Evolutionary conservation across 2,329 filamentous ascomycete genomes (phyloP).

Genomic region (Raffaelea albimanens): DNA sequence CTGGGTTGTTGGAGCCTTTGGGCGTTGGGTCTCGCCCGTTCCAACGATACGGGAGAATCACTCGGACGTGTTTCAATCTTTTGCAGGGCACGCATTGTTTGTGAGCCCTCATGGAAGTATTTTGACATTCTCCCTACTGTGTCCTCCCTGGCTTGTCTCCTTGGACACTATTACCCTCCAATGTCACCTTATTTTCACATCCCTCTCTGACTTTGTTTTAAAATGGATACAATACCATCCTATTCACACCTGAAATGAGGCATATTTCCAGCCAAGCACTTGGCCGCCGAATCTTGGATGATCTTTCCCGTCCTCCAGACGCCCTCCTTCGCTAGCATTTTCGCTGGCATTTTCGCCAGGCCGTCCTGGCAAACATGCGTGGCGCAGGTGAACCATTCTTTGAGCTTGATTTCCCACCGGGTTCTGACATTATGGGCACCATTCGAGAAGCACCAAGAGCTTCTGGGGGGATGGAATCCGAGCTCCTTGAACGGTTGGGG

Average conservation of each 20-base stretch:
- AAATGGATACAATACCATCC: neutral
- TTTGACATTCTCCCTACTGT: too few species aligned
- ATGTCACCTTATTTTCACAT: neutral
- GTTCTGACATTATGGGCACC: conserved; percentile 19
- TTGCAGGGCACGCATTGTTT: conserved; percentile 15
- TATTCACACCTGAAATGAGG: too few species aligned
- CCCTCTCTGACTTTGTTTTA: neutral
- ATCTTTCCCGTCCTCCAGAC: neutral
- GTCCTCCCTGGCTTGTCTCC: too few species aligned
- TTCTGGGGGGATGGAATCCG: conserved; percentile 3
- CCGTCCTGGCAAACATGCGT: conserved; percentile 17
- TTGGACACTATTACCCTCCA: neutral
- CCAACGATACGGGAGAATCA: conserved; percentile 3
- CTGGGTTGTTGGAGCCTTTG: conserved; percentile 13
- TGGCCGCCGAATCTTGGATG: neutral
- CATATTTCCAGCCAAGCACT: neutral
- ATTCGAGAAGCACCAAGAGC: conserved; percentile 13
- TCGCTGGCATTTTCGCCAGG: conserved; percentile 18
- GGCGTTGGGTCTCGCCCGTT: neutral
- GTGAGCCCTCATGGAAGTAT: conserved; percentile 18
- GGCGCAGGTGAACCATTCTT: conserved; percentile 16
- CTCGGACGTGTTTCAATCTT: conserved; percentile 13
- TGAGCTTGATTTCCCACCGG: conserved; percentile 18
- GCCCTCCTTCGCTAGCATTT: conserved; percentile 12
- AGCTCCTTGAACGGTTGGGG: conserved; percentile 2